These are phyloP conservation scores for Trametes coccinea DNA, from an alignment of 768 basidiomycete species.

Conservation along the genomic window DNA sequence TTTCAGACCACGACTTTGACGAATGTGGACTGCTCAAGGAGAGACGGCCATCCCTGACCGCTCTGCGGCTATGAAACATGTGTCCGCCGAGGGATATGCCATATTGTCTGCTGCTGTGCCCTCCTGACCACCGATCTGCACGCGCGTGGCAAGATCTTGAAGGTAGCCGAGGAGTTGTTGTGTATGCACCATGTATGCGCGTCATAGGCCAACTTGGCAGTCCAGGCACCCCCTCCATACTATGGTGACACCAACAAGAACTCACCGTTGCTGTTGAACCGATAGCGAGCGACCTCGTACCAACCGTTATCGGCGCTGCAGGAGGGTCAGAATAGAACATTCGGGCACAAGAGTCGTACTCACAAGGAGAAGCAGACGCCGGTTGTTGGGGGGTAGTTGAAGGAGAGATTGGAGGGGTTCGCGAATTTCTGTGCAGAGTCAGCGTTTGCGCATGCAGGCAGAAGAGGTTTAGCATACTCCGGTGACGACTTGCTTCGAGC, in stretches of 20 bases:
- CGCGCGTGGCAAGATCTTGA: no score
- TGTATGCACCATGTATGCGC: no score
- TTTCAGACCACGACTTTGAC: no score
- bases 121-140: no score
- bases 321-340: neutral
- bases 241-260: slow-evolving; percentile 1
- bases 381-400: slow-evolving; percentile 81
- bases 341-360: slow-evolving; percentile 34
- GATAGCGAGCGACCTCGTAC: slow-evolving; percentile 91
- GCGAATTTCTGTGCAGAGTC: slow-evolving; percentile 66
- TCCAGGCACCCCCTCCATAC: neutral
- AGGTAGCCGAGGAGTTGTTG: no score
- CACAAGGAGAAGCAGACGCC: slow-evolving; percentile 92
- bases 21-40: no score
- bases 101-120: no score
- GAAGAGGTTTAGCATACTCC: slow-evolving; percentile 58
- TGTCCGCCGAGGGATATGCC: no score
- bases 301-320: slow-evolving; percentile 66
- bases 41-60: no score
- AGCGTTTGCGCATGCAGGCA: neutral
- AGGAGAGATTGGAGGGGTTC: slow-evolving; percentile 77
- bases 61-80: no score
- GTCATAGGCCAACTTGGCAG: no score
- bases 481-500: slow-evolving; percentile 72
- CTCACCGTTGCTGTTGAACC: slow-evolving; percentile 85